These are phyloP conservation scores for Atkinsonella texensis DNA, from an alignment of 2,329 filamentous ascomycete species.

Conservation along the genomic window DNA sequence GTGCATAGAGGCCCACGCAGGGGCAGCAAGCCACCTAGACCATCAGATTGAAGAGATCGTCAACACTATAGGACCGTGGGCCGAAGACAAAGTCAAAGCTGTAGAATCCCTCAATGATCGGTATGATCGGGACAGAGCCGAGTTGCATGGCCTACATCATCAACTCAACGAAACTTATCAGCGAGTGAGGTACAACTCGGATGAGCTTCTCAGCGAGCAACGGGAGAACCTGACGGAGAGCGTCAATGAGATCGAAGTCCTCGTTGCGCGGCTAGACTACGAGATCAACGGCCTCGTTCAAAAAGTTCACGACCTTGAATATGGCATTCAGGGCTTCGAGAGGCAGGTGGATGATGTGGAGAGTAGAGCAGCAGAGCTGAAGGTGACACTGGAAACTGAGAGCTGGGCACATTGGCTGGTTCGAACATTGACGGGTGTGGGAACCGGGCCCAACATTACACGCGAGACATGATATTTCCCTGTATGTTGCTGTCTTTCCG, in stretches of 20 bases:
- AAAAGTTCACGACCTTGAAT: constrained; percentile 78
- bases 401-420: constrained; percentile 54
- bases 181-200: constrained; percentile 51
- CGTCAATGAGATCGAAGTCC: constrained; percentile 65
- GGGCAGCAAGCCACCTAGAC: constrained; percentile 45
- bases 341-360: constrained; percentile 63
- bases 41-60: constrained; percentile 39
- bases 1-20: constrained; percentile 26
- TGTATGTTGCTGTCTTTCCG: background rate
- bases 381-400: constrained; percentile 49
- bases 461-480: constrained; percentile 12
- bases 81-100: constrained; percentile 39
- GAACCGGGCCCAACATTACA: constrained; percentile 45
- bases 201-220: constrained; percentile 59
- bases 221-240: constrained; percentile 55
- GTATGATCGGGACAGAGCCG: constrained; percentile 50
- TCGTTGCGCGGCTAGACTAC: constrained; percentile 82
- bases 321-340: constrained; percentile 69
- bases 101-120: constrained; percentile 49
- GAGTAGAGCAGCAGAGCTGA: constrained; percentile 48
- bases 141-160: constrained; percentile 55
- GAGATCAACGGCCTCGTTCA: constrained; percentile 71
- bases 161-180: constrained; percentile 61
- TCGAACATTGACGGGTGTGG: constrained; percentile 47
- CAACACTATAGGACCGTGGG: constrained; percentile 47